phyloP scores from a whole-genome alignment of 2,329 filamentous ascomycete species.

The Calycina herbarum region DNA sequence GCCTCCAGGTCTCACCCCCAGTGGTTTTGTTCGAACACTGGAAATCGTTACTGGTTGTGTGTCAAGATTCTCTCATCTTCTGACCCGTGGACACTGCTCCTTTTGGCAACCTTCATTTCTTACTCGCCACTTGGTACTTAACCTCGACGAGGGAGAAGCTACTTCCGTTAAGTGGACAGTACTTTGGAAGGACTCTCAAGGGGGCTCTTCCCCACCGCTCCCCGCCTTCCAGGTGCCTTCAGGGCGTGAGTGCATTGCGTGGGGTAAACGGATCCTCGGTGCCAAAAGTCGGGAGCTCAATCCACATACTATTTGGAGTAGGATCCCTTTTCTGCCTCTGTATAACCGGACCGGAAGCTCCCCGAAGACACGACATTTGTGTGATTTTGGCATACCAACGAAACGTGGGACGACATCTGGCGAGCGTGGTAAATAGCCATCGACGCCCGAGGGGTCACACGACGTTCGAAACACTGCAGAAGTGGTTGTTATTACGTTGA shows the following conservation, averaged over 20 bases:
- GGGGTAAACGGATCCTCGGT: neutral
- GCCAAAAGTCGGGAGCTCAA: neutral
- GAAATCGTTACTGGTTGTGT: neutral
- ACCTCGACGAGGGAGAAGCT: neutral
- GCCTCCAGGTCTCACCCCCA: too few species aligned
- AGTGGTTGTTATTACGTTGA: neutral
- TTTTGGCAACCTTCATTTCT: neutral
- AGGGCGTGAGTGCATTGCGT: slow-evolving; percentile 11
- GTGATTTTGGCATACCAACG: neutral
- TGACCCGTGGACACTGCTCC: neutral
- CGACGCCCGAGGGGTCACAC: neutral
- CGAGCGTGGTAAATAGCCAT: neutral
- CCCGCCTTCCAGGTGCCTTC: neutral
- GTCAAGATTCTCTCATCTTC: neutral
- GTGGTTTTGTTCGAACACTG: neutral
- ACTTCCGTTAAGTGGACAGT: neutral
- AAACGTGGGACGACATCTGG: slow-evolving; percentile 9
- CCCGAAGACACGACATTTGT: slow-evolving; percentile 9
- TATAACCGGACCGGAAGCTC: slow-evolving; percentile 5
- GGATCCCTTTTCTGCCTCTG: neutral
- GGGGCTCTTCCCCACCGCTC: neutral
- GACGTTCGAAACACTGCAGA: neutral
- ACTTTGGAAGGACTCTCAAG: neutral
- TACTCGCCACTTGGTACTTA: neutral
- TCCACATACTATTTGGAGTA: neutral